These are phyloP conservation scores for Tripterygium wilfordii DNA, from an alignment of 177 flowering plant species.

Conservation along the genomic window DNA sequence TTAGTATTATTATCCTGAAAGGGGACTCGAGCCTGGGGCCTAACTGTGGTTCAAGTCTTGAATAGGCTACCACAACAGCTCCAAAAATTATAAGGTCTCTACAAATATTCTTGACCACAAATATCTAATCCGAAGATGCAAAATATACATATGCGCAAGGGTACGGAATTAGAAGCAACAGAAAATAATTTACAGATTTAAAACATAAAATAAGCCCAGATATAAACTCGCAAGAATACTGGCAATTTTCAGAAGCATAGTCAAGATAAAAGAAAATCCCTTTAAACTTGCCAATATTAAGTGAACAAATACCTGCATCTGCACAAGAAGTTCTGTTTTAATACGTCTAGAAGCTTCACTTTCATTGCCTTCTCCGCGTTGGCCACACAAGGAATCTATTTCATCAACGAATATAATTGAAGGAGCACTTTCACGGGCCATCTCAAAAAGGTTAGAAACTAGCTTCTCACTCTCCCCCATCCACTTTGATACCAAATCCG, in stretches of 20 bases:
- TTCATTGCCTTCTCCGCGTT: slow-evolving; percentile 97
- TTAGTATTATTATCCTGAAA: too few species aligned
- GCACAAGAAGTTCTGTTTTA: slow-evolving; percentile 97
- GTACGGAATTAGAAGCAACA: too few species aligned
- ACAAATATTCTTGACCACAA: too few species aligned
- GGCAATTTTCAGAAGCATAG: not conserved
- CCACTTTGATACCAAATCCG: slow-evolving; percentile 98
- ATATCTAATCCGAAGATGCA: too few species aligned
- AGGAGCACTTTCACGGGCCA: slow-evolving; percentile 99
- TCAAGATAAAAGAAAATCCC: slow-evolving; percentile 26
- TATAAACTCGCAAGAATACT: too few species aligned
- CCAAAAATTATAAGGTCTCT: too few species aligned
- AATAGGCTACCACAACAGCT: too few species aligned
- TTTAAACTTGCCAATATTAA: not conserved
- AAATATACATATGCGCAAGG: too few species aligned
- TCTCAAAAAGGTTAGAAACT: slow-evolving; percentile 91
- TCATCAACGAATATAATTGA: slow-evolving; percentile 96
- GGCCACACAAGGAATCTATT: slow-evolving; percentile 95
- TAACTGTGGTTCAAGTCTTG: too few species aligned
- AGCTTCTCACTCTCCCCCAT: slow-evolving; percentile 99
- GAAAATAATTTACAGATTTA: too few species aligned
- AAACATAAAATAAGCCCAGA: too few species aligned
- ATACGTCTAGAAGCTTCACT: slow-evolving; percentile 99
- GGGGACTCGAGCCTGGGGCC: too few species aligned
- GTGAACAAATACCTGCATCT: slow-evolving; percentile 79